phyloP scores from a whole-genome alignment of 139 green algal species.

The Coelastrella sp. region DNA sequence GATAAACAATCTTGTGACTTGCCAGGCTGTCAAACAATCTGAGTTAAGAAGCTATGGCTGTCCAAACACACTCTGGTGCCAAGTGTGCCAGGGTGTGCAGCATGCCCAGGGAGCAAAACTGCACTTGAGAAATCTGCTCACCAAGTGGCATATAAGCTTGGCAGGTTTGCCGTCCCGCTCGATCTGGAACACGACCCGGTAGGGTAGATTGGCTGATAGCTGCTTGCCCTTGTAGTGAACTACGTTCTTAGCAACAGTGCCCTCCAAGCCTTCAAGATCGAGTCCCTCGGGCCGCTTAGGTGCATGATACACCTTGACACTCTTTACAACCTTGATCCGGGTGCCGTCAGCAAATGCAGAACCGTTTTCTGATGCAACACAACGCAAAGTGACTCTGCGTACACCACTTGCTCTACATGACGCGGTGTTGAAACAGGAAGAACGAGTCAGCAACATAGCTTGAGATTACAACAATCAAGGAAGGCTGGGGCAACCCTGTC shows the following conservation, averaged over 20 bases:
- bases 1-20: no score
- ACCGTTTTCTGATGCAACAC: slow-evolving; percentile 15
- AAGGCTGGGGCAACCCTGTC: no score
- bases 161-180: slow-evolving; percentile 32
- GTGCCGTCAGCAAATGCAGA: slow-evolving; percentile 51
- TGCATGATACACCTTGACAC: slow-evolving; percentile 71
- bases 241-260: slow-evolving; percentile 63
- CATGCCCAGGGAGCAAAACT: no score
- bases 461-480: no score
- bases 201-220: slow-evolving; percentile 78
- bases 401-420: background rate
- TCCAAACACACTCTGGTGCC: no score
- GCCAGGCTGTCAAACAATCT: no score
- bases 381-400: background rate
- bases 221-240: slow-evolving; percentile 73
- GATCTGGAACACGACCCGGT: slow-evolving; percentile 70
- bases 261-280: slow-evolving; percentile 76
- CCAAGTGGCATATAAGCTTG: slow-evolving; percentile 83
- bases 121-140: no score
- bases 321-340: slow-evolving; percentile 60
- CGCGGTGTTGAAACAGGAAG: background rate
- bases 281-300: slow-evolving; percentile 68
- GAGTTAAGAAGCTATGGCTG: no score
- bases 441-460: background rate
- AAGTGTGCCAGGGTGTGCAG: background rate